phyloP scores from a whole-genome alignment of 1,139 yeast species.

The Saccharomyces hybrid region DNA sequence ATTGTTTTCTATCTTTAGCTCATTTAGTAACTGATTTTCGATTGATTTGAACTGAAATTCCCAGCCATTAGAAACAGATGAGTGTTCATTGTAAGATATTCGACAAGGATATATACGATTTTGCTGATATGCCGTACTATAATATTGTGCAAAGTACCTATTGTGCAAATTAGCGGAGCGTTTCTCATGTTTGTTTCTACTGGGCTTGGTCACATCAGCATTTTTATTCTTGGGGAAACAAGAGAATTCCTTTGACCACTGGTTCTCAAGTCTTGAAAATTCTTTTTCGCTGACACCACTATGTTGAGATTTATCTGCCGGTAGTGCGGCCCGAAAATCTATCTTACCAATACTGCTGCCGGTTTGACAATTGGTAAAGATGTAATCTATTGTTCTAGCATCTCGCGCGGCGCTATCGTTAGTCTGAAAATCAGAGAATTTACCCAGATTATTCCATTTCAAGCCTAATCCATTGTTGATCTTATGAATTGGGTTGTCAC shows the following conservation, averaged over 20 bases:
- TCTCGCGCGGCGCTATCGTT: not conserved
- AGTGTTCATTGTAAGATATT: not conserved
- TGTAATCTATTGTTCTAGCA: not conserved
- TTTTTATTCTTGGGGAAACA: not conserved
- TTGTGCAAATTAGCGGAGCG: not conserved
- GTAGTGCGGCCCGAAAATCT: not conserved
- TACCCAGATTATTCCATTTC: not conserved
- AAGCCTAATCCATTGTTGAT: not conserved
- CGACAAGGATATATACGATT: not conserved
- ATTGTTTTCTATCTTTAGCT: not conserved
- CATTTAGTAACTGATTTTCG: not conserved
- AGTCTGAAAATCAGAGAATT: not conserved
- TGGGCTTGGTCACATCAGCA: not conserved
- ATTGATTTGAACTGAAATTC: not conserved
- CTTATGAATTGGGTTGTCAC: not conserved
- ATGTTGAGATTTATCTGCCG: not conserved
- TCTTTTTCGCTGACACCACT: not conserved
- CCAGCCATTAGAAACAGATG: not conserved
- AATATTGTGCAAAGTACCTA: not conserved
- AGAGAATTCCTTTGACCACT: not conserved
- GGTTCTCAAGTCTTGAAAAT: not conserved
- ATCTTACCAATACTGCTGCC: not conserved
- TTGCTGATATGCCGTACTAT: not conserved
- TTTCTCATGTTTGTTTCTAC: not conserved
- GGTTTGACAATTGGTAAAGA: not conserved